Conservation (phyloP, 208 protist genomes). For the Acanthamoeba culbertsoni region DNA sequence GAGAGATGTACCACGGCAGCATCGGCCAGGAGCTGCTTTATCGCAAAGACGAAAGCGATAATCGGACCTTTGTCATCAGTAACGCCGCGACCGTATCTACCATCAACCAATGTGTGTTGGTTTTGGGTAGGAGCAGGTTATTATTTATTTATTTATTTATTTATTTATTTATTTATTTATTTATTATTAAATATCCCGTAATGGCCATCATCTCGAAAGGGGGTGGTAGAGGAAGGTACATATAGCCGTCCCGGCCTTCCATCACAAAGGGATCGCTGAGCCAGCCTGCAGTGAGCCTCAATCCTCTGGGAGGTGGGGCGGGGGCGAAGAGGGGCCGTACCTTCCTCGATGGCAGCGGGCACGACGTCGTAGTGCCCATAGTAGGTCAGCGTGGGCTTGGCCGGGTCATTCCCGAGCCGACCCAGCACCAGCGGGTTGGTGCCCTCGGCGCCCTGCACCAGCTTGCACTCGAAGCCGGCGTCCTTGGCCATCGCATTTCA, state of each 20-base stretch:
- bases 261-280: slow-evolving; percentile 51
- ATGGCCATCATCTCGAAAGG: not conserved
- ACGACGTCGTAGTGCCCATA: slow-evolving; percentile 74
- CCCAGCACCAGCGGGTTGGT: slow-evolving; percentile 53
- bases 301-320: not conserved
- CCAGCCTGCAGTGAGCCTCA: not conserved
- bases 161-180: no score
- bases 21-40: slow-evolving; percentile 43
- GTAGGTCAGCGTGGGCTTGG: slow-evolving; percentile 63
- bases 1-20: not conserved
- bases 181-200: no score
- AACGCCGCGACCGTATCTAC: slow-evolving; percentile 63
- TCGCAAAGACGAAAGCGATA: slow-evolving; percentile 54
- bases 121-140: no score
- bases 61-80: slow-evolving; percentile 76
- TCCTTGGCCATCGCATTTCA: not conserved
- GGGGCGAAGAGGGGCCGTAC: not conserved
- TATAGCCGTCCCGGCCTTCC: slow-evolving; percentile 67
- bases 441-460: slow-evolving; percentile 38
- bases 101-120: no score
- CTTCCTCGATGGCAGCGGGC: not conserved
- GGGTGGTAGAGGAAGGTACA: slow-evolving; percentile 5
- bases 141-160: no score
- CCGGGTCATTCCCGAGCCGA: not conserved
- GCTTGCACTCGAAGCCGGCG: slow-evolving; percentile 29